Conservation (phyloP, 2,329 filamentous ascomycete genomes). For the Monilinia vaccinii-corymbosi region DNA sequence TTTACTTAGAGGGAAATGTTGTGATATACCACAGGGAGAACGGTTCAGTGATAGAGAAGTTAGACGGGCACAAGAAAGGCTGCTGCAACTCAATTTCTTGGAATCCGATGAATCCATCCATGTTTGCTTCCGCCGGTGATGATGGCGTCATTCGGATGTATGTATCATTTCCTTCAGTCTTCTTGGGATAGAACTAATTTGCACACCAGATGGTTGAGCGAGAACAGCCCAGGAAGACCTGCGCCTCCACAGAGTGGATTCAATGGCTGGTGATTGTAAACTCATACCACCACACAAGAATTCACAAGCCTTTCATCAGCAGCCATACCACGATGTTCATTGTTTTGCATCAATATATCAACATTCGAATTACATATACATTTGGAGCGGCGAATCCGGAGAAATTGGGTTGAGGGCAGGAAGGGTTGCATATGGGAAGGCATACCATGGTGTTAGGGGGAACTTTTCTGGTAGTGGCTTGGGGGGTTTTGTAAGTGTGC, state of each 20-base stretch:
- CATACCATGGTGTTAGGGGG: slow-evolving; percentile 6
- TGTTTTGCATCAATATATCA: slow-evolving; percentile 6
- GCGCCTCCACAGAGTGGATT: slow-evolving; percentile 13
- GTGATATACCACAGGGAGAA: slow-evolving; percentile 89
- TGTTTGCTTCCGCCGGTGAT: slow-evolving; percentile 89
- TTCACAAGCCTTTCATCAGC: slow-evolving; percentile 3
- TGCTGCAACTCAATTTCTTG: slow-evolving; percentile 82
- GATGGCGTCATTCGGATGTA: slow-evolving; percentile 80
- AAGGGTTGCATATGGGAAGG: slow-evolving; percentile 8
- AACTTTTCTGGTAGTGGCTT: background rate
- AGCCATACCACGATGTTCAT: slow-evolving; percentile 3
- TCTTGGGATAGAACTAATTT: background rate
- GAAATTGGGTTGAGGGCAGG: background rate
- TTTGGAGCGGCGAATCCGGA: slow-evolving; percentile 10
- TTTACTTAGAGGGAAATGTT: slow-evolving; percentile 49
- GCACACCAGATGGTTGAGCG: slow-evolving; percentile 21
- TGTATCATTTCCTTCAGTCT: slow-evolving; percentile 31
- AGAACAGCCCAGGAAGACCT: slow-evolving; percentile 7
- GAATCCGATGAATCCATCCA: slow-evolving; percentile 72
- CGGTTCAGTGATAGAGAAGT: slow-evolving; percentile 63
- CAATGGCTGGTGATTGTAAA: slow-evolving; percentile 18
- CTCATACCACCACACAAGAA: background rate
- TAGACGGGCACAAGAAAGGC: slow-evolving; percentile 65
- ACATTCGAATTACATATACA: slow-evolving; percentile 5
- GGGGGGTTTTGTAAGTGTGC: background rate